phyloP scores from a whole-genome alignment of 2,329 filamentous ascomycete genomes.

The Hyphodiscus sp. region DNA sequence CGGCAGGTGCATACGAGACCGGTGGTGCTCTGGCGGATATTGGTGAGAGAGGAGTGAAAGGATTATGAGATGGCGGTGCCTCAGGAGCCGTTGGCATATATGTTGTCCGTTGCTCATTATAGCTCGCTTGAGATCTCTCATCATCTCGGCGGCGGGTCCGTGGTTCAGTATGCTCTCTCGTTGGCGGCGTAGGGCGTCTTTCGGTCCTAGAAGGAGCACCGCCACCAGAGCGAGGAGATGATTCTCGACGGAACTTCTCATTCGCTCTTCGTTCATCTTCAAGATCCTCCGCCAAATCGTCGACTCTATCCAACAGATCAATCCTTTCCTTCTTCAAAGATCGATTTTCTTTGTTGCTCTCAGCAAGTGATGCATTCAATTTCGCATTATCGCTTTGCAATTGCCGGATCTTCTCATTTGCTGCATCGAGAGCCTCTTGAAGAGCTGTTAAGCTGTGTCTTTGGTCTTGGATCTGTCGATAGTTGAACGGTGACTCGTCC shows the following conservation, averaged over 20 bases:
- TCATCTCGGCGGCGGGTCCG: not conserved
- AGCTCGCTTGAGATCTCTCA: not conserved
- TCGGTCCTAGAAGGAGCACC: not conserved
- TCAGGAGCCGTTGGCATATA: conserved; percentile 8
- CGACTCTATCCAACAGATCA: conserved; percentile 4
- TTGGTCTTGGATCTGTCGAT: conserved; percentile 16
- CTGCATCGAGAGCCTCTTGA: conserved; percentile 22
- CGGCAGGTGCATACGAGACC: conserved; percentile 5
- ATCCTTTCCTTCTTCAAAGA: conserved; percentile 16
- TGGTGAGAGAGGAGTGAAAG: conserved; percentile 20
- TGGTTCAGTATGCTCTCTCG: not conserved
- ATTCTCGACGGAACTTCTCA: conserved; percentile 3
- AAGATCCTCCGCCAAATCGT: conserved; percentile 7
- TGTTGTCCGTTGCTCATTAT: conserved; percentile 1
- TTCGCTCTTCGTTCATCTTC: conserved; percentile 2
- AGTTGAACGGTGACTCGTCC: conserved; percentile 11
- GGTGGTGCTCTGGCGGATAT: conserved; percentile 1
- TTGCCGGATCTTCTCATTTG: conserved; percentile 16
- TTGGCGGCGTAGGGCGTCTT: conserved; percentile 4
- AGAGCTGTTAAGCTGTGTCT: conserved; percentile 16
- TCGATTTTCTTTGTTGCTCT: conserved; percentile 23
- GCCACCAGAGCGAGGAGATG: not conserved
- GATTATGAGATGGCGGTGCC: conserved; percentile 18
- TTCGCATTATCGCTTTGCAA: conserved; percentile 8
- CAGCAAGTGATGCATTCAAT: conserved; percentile 12